A percentile compares a stretch with the other conserved stretches of the same genome.
These are phyloP conservation scores for Leptographium wingfieldii DNA, from an alignment of 2,329 filamentous ascomycete species.

Conservation along the genomic window DNA sequence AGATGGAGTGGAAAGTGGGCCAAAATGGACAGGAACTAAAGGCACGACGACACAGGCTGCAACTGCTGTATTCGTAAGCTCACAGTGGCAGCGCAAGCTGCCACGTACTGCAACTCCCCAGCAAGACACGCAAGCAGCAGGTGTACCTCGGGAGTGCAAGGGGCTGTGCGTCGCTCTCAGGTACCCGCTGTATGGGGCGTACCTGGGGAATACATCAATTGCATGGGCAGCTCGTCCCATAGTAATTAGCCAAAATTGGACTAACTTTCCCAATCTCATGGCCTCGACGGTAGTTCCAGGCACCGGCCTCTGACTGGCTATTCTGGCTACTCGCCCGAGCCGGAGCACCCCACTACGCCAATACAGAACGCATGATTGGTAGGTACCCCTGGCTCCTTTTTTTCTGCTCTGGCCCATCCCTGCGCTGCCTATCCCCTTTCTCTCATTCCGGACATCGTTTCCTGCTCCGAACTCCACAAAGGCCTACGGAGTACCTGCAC, in stretches of 20 bases:
- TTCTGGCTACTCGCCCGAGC: not conserved
- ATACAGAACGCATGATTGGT: not conserved
- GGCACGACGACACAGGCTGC: not conserved
- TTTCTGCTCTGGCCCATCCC: not conserved
- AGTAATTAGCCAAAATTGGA: not conserved
- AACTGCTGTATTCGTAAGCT: not conserved
- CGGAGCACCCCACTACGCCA: not conserved
- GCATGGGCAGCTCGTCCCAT: not conserved
- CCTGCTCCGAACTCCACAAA: not conserved
- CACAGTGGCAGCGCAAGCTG: not conserved
- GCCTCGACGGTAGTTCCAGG: not conserved
- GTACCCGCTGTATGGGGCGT: not conserved
- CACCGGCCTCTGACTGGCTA: slow-evolving; percentile 5
- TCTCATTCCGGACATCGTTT: not conserved
- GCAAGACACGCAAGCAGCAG: not conserved
- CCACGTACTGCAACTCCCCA: not conserved
- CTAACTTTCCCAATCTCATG: not conserved
- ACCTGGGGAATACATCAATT: not conserved
- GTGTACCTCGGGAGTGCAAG: not conserved
- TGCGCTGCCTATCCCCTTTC: not conserved
- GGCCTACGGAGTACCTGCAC: not conserved
- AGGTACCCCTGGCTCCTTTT: not conserved
- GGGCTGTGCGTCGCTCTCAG: not conserved
- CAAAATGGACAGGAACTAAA: not conserved
- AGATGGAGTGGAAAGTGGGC: not conserved